Evolutionary conservation across 352 stramenopile species (phyloP), one percentile per base, ranked within the genome.

Genomic region (Pythium phragmitis): DNA sequence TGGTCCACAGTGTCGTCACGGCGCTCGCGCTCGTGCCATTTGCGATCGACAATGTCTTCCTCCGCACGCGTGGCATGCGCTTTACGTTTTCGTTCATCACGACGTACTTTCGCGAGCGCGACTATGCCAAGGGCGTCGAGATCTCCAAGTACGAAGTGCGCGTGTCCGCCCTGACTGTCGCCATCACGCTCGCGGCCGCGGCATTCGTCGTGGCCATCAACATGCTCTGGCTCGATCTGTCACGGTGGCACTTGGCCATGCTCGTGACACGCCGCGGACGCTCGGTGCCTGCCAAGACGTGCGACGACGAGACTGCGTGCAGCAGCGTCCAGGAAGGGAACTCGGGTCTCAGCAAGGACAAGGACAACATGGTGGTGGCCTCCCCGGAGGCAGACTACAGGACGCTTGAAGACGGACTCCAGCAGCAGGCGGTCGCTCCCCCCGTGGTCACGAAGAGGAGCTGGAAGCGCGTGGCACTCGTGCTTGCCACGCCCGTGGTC

Each of bases 401-500:
- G 26, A 30, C 26, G 3, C 26, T 30, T 5, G 26, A 30, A 30
- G 26, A 30, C 26, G 26, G 26, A 30, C 26, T 30, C 14, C 26
- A 30, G 26, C 26, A 30, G 26, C 26, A 30, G 26, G 26, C 2
- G 26, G 26, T 30, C 26, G 26, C 26, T 3, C 26, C 26, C 4
- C 26, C 26, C 26, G 26, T 30, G 26, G 26, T 1, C 26, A 30
- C 2, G 26, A 30, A 30, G 26, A 30, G 26, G 26, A 30, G 3
- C 26, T 5, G 26, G 26, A 30, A 30, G 26, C 26, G 26, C 3
- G 26, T 30, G 26, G 26, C 26, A 30, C 26, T 30, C 2, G 26
- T 30, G 26, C 2, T 30, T 30, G 26, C 26, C 79, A 87, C 46
- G 79, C 77, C 5, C 85, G 87, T 26, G 79, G 87, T 48, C 11